Percentiles rank a stretch among this genome's conserved stretches.
Conservation (phyloP, 2,329 filamentous ascomycete species). For the Coniochaeta ligniaria region DNA sequence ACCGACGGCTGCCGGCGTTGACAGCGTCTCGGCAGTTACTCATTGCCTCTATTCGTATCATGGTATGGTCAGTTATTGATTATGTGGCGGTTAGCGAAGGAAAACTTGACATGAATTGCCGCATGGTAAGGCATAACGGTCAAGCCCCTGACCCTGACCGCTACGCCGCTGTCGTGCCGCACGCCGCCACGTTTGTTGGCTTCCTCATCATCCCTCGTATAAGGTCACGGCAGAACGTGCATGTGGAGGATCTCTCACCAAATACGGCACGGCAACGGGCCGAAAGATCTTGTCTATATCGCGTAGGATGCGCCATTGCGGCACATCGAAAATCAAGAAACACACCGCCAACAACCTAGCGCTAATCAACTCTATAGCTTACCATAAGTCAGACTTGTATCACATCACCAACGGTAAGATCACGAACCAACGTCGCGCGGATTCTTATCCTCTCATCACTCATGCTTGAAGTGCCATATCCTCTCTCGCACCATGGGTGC, state of each 20-base stretch:
- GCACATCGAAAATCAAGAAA: not conserved
- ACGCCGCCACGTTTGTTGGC: not conserved
- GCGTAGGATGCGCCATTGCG: not conserved
- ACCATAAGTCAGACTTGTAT: not conserved
- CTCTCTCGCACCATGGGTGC: conserved; percentile 49
- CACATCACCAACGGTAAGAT: not conserved
- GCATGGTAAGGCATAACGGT: not conserved
- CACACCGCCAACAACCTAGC: not conserved
- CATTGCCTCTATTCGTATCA: not conserved
- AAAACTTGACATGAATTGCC: too few species aligned
- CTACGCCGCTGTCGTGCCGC: not conserved
- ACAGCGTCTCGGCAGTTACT: not conserved
- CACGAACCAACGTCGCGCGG: not conserved
- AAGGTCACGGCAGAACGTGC: too few species aligned
- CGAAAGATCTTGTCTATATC: not conserved
- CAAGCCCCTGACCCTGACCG: too few species aligned
- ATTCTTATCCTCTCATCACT: not conserved
- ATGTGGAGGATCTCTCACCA: too few species aligned
- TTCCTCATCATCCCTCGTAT: too few species aligned
- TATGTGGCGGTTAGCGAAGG: too few species aligned
- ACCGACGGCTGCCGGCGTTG: not conserved
- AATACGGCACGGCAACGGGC: not conserved
- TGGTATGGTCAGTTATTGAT: too few species aligned
- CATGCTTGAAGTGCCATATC: conserved; percentile 51
- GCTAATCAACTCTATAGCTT: not conserved